A percentile compares a stretch with the other conserved stretches of the same genome.
phyloP scores from a whole-genome alignment of 768 basidiomycete species.

The Albatrellus ellisii region DNA sequence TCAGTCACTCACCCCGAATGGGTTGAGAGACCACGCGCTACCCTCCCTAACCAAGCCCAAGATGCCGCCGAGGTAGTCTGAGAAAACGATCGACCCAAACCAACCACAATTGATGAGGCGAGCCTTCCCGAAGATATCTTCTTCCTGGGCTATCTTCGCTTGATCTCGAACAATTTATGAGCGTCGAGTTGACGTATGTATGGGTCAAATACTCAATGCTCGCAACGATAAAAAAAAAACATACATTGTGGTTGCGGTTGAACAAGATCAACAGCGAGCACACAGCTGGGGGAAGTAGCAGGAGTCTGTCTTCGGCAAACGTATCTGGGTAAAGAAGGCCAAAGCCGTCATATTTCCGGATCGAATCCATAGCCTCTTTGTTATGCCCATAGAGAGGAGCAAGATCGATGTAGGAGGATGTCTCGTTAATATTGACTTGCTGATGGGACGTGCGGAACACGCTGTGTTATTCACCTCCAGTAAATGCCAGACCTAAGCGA shows the following conservation, averaged over 20 bases:
- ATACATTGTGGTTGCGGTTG: slow-evolving; percentile 79
- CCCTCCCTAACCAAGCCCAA: slow-evolving; percentile 69
- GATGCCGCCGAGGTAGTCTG: slow-evolving; percentile 74
- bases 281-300: slow-evolving; percentile 69
- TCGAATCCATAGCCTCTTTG: slow-evolving; percentile 41
- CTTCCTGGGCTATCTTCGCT: slow-evolving; percentile 28
- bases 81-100: slow-evolving; percentile 71
- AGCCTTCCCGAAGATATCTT: slow-evolving; percentile 74
- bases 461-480: slow-evolving; percentile 22
- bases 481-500: neutral
- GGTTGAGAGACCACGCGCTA: slow-evolving; percentile 63
- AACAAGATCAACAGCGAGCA: slow-evolving; percentile 74
- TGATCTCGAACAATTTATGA: slow-evolving; percentile 62
- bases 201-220: too few relatives aligned
- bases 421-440: slow-evolving; percentile 62
- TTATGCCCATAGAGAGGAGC: slow-evolving; percentile 73
- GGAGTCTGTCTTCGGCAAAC: slow-evolving; percentile 68
- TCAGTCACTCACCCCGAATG: slow-evolving; percentile 43
- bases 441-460: slow-evolving; percentile 74
- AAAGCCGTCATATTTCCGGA: slow-evolving; percentile 45
- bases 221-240: slow-evolving; percentile 15
- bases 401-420: slow-evolving; percentile 79
- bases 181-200: slow-evolving; percentile 87
- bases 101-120: slow-evolving; percentile 69
- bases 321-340: slow-evolving; percentile 57